These are phyloP conservation scores for Fomitopsis pulvina DNA, from an alignment of 768 basidiomycete genomes.

Conservation along the genomic window DNA sequence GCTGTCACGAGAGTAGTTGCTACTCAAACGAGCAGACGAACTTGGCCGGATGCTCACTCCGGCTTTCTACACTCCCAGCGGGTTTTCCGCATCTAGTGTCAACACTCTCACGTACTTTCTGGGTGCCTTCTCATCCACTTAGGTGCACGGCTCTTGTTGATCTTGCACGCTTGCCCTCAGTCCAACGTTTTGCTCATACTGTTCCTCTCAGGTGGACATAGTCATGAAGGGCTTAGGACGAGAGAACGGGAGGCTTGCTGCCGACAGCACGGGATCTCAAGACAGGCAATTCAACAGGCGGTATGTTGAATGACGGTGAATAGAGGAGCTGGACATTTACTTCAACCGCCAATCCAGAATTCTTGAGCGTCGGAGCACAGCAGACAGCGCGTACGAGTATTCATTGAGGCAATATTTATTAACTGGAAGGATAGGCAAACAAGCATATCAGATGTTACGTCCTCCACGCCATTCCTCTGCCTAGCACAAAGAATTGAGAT, in stretches of 20 bases:
- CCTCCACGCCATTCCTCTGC: too few relatives aligned
- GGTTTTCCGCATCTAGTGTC: conserved; percentile 63
- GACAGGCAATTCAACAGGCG: conserved; percentile 35
- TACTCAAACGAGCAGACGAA: conserved; percentile 65
- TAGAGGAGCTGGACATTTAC: not conserved
- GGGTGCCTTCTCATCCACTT: too few relatives aligned
- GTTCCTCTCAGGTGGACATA: conserved; percentile 34
- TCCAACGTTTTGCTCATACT: not conserved
- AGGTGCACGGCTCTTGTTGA: too few relatives aligned
- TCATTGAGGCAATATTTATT: conserved; percentile 68
- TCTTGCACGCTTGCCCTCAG: not conserved
- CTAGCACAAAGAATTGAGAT: too few relatives aligned
- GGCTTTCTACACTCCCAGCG: conserved; percentile 60
- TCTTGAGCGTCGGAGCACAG: conserved; percentile 58
- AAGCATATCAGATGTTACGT: conserved; percentile 59
- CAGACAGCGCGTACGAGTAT: conserved; percentile 76
- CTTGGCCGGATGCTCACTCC: conserved; percentile 64
- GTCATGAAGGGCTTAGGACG: conserved; percentile 43
- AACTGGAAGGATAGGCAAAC: conserved; percentile 53
- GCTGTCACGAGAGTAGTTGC: conserved; percentile 52
- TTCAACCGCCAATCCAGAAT: not conserved
- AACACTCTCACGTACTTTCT: conserved; percentile 49
- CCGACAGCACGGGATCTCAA: conserved; percentile 51
- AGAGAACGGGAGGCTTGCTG: conserved; percentile 53
- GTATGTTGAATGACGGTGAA: conserved; percentile 30